Evolutionary conservation across 2,329 filamentous ascomycete genomes (phyloP).

Genomic region (Hypomyces rosellus): DNA sequence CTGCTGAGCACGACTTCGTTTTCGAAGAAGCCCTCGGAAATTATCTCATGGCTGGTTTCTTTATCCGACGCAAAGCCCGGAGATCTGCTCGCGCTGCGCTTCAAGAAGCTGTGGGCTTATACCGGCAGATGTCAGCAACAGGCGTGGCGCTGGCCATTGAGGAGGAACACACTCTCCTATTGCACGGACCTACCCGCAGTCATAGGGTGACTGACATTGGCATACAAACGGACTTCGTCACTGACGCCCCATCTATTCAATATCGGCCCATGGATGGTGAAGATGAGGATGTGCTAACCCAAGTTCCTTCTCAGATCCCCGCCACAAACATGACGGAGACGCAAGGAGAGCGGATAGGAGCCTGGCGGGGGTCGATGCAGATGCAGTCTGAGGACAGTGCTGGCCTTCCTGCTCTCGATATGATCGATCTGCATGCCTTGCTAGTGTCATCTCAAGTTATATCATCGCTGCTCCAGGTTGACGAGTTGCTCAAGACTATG

Average conservation of each 20-base stretch:
- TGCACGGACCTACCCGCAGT: slow-evolving; percentile 56
- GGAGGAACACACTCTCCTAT: slow-evolving; percentile 59
- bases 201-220: slow-evolving; percentile 55
- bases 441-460: slow-evolving; percentile 73
- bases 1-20: slow-evolving; percentile 57
- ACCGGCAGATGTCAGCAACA: slow-evolving; percentile 60
- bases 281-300: slow-evolving; percentile 35
- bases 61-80: slow-evolving; percentile 57
- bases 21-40: slow-evolving; percentile 69
- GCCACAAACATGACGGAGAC: slow-evolving; percentile 42
- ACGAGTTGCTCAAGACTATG: slow-evolving; percentile 72
- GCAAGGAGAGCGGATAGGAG: slow-evolving; percentile 53
- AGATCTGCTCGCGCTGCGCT: slow-evolving; percentile 64
- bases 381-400: slow-evolving; percentile 49
- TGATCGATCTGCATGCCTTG: slow-evolving; percentile 76
- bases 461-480: slow-evolving; percentile 69
- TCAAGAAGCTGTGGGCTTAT: slow-evolving; percentile 61
- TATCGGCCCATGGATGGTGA: slow-evolving; percentile 44
- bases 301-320: slow-evolving; percentile 24
- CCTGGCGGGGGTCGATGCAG: slow-evolving; percentile 57
- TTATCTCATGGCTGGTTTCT: slow-evolving; percentile 67
- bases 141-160: slow-evolving; percentile 64
- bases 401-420: slow-evolving; percentile 68
- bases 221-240: slow-evolving; percentile 65
- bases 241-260: slow-evolving; percentile 46